phyloP scores from a whole-genome alignment of 257 asterid species.

The Rauvolfia tetraphylla region DNA sequence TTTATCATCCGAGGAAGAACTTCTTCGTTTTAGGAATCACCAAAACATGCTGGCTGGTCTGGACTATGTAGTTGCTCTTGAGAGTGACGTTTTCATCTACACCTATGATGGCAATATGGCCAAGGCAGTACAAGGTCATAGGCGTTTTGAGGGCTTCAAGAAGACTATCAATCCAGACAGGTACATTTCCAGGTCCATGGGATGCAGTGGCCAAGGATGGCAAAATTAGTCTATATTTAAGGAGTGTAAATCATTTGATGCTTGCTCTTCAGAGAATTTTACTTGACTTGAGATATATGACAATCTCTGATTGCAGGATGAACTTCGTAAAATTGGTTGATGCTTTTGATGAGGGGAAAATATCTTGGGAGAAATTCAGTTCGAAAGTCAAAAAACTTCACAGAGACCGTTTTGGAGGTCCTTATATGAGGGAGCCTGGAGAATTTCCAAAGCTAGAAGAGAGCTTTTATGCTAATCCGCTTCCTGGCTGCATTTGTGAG shows the following conservation, averaged over 20 bases:
- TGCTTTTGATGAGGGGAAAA: slow-evolving; percentile 61
- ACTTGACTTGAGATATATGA: background rate
- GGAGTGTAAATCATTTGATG: background rate
- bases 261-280: background rate
- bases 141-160: slow-evolving; percentile 86
- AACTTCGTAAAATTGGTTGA: slow-evolving; percentile 79
- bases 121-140: slow-evolving; percentile 96
- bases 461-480: slow-evolving; percentile 88
- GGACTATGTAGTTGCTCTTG: slow-evolving; percentile 88
- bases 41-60: slow-evolving; percentile 96
- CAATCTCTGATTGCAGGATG: slow-evolving; percentile 44
- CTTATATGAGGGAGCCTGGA: slow-evolving; percentile 75
- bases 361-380: slow-evolving; percentile 77
- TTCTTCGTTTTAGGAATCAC: slow-evolving; percentile 65
- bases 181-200: slow-evolving; percentile 26
- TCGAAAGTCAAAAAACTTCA: slow-evolving; percentile 76
- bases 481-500: slow-evolving; percentile 91
- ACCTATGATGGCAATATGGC: slow-evolving; percentile 99
- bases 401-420: slow-evolving; percentile 65
- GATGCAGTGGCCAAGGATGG: background rate
- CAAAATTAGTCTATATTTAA: background rate
- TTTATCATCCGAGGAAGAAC: slow-evolving; percentile 67
- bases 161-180: slow-evolving; percentile 88
- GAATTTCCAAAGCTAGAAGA: slow-evolving; percentile 94
- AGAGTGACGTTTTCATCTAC: slow-evolving; percentile 77